These are phyloP conservation scores for Tardiomyces depauwii DNA, from an alignment of 1,139 yeast genomes.

Conservation along the genomic window DNA sequence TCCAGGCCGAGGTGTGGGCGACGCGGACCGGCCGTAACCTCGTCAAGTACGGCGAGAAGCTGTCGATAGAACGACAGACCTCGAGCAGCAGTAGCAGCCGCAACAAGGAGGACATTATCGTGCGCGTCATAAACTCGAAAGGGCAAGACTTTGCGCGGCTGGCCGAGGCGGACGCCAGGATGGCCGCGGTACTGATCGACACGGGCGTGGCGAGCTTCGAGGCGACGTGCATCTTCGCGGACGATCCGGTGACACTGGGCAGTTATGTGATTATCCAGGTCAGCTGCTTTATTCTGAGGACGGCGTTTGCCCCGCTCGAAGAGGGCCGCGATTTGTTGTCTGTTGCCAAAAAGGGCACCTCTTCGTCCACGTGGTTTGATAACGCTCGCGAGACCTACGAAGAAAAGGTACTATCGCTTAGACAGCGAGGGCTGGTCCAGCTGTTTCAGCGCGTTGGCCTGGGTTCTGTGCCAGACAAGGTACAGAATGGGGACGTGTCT, in stretches of 20 bases:
- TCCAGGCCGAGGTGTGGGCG: constrained; percentile 72
- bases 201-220: constrained; percentile 44
- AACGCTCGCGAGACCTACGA: constrained; percentile 39
- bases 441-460: constrained; percentile 43
- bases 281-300: constrained; percentile 45
- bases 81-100: constrained; percentile 3
- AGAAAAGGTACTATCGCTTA: constrained; percentile 41
- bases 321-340: not conserved
- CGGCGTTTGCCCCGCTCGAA: constrained; percentile 33
- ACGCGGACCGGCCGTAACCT: constrained; percentile 59
- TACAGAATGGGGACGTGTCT: constrained; percentile 5
- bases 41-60: constrained; percentile 38
- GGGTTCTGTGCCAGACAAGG: constrained; percentile 4
- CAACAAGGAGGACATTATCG: constrained; percentile 19
- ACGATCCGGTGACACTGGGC: constrained; percentile 53
- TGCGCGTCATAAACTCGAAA: constrained; percentile 20
- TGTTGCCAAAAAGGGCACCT: constrained; percentile 3
- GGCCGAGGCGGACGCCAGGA: constrained; percentile 60
- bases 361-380: constrained; percentile 10
- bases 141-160: constrained; percentile 68
- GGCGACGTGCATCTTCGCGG: constrained; percentile 50
- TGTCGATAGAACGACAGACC: constrained; percentile 27
- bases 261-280: constrained; percentile 56
- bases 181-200: constrained; percentile 56
- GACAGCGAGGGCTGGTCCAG: constrained; percentile 47